A percentile compares a stretch with the other conserved stretches of the same genome.
Conservation (phyloP, 129 eudicot genomes). For the Saposhnikovia divaricata region DNA sequence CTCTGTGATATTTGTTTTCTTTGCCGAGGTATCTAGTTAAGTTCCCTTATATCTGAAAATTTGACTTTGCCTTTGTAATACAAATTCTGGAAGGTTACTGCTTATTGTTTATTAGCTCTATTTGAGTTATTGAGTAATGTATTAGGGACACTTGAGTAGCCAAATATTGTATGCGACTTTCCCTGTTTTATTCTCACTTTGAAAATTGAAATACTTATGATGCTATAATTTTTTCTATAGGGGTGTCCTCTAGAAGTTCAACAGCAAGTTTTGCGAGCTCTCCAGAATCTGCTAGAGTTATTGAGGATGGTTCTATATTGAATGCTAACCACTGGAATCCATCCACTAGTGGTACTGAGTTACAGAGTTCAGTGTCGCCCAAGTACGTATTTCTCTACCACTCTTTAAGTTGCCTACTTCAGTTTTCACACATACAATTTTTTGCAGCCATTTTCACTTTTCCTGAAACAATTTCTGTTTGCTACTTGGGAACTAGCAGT, state of each 20-base stretch:
- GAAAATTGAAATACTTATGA: neutral
- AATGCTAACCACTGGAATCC: conserved; percentile 20
- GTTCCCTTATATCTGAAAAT: neutral
- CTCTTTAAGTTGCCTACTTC: neutral
- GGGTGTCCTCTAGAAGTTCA: conserved; percentile 43
- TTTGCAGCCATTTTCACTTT: neutral
- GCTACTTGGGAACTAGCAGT: conserved; percentile 2
- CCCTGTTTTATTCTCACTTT: neutral
- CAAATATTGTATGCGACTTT: neutral
- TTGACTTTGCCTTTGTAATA: neutral
- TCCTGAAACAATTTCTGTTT: neutral
- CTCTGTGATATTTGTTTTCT: neutral
- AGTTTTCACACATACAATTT: neutral
- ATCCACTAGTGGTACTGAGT: conserved; percentile 17
- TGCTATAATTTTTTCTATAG: conserved; percentile 22
- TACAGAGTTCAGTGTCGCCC: conserved; percentile 16
- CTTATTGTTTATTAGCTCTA: neutral
- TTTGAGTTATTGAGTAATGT: neutral
- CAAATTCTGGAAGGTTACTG: neutral
- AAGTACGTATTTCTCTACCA: neutral
- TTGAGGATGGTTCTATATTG: conserved; percentile 16
- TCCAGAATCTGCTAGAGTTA: conserved; percentile 23
- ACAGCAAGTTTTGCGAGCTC: conserved; percentile 28
- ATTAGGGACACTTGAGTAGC: neutral
- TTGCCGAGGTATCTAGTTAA: neutral